These are phyloP conservation scores for Nymphaea colorata DNA, from an alignment of 164 flowering plant genomes.

Conservation along the genomic window DNA sequence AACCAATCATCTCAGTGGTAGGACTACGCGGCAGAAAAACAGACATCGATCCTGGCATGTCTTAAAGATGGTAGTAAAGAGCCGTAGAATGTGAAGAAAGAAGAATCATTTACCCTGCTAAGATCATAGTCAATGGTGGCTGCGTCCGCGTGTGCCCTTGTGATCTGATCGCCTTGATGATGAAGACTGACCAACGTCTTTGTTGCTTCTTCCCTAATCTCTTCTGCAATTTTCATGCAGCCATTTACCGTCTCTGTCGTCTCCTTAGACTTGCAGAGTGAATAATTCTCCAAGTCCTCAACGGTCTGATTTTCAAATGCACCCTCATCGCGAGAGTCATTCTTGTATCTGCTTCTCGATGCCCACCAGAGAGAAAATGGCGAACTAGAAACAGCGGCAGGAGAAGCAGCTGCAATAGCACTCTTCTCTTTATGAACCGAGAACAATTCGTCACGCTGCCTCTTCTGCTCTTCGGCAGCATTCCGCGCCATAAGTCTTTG, in stretches of 20 bases:
- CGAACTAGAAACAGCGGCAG: background rate
- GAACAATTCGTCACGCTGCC: background rate
- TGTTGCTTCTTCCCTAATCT: conserved; percentile 58
- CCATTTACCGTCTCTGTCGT: conserved; percentile 42
- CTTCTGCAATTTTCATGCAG: conserved; percentile 69
- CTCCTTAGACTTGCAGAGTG: conserved; percentile 60
- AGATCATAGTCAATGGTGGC: conserved; percentile 58
- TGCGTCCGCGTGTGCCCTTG: conserved; percentile 49
- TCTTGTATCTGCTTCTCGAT: conserved; percentile 31
- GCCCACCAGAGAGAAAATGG: conserved; percentile 13
- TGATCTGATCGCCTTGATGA: conserved; percentile 77
- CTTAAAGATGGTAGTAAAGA: no score
- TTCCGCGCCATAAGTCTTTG: conserved; percentile 1
- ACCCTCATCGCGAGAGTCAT: conserved; percentile 36
- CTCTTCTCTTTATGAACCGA: background rate
- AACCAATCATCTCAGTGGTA: no score
- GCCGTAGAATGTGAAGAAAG: no score
- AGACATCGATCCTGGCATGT: no score
- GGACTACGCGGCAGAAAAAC: no score
- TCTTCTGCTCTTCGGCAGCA: background rate
- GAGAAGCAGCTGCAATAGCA: background rate
- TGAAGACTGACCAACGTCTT: conserved; percentile 59
- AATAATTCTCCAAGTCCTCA: conserved; percentile 60
- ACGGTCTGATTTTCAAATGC: conserved; percentile 48
- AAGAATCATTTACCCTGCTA: conserved; percentile 29